Conservation (phyloP, 805 yeast species). For the Candida ipomoeae region DNA sequence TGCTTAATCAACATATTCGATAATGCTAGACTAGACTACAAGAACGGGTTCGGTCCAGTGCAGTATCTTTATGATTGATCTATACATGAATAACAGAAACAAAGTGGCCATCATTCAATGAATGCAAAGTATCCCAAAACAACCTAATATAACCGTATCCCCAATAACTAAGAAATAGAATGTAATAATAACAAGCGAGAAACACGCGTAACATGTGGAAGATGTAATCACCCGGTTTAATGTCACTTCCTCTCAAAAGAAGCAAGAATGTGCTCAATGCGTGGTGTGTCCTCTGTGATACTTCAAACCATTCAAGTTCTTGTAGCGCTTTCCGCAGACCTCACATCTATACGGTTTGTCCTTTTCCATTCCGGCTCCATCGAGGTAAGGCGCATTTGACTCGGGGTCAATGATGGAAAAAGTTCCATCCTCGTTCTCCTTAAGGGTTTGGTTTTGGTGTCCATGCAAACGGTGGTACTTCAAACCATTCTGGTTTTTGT, state of each 20-base stretch:
- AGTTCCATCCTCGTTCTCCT: conserved; percentile 90
- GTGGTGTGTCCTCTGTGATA: conserved; percentile 99
- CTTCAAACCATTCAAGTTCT: conserved; percentile 91
- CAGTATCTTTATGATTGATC: conserved; percentile 5
- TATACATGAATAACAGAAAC: conserved; percentile 5
- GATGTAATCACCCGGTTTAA: neutral
- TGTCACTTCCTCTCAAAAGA: neutral
- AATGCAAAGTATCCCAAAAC: conserved; percentile 7
- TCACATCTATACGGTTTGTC: conserved; percentile 98
- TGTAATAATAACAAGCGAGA: conserved; percentile 4
- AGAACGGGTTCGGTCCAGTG: neutral
- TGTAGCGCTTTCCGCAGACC: conserved; percentile 95
- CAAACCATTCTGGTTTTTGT: conserved; percentile 95
- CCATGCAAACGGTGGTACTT: conserved; percentile 96
- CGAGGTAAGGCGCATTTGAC: conserved; percentile 82
- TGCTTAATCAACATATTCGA: neutral
- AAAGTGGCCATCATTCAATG: conserved; percentile 1
- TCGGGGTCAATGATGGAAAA: conserved; percentile 90
- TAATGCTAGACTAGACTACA: neutral
- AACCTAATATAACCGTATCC: conserved; percentile 5
- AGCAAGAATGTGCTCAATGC: conserved; percentile 44
- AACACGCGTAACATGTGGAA: neutral
- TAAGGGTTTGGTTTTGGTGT: conserved; percentile 90
- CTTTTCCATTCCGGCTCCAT: conserved; percentile 91
- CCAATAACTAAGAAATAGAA: conserved; percentile 5